Percentiles rank a stretch among this genome's conserved stretches.
Conservation (phyloP, 805 yeast genomes). For the Peterozyma toletana region DNA sequence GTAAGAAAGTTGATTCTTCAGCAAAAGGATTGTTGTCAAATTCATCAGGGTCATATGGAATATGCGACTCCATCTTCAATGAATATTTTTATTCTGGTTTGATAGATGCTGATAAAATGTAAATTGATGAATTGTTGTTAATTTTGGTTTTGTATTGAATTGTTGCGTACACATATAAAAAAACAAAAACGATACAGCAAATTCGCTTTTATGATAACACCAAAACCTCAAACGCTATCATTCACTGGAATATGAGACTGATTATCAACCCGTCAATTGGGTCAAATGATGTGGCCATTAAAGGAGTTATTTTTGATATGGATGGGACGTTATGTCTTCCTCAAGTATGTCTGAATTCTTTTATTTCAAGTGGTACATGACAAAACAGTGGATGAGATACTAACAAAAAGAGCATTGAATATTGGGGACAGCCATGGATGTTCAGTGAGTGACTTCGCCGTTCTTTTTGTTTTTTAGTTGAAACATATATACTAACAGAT, state of each 20-base stretch:
- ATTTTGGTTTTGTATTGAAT: neutral
- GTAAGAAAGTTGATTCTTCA: constrained; percentile 21
- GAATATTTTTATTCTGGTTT: too few species aligned
- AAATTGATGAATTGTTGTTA: neutral
- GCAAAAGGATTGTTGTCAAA: constrained; percentile 59
- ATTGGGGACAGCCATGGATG: constrained; percentile 20
- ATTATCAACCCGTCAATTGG: constrained; percentile 13
- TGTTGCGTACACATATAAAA: too few species aligned
- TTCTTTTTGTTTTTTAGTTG: neutral
- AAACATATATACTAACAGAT: neutral
- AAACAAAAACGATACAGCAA: too few species aligned
- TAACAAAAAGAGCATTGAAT: neutral
- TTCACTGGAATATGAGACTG: constrained; percentile 9
- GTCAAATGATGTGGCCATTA: constrained; percentile 23
- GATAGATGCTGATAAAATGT: neutral
- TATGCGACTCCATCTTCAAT: constrained; percentile 25
- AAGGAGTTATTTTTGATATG: constrained; percentile 68
- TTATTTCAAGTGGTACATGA: too few species aligned
- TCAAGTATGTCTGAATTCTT: constrained; percentile 25
- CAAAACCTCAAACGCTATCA: too few species aligned
- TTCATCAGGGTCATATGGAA: constrained; percentile 39
- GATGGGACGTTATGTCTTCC: constrained; percentile 72
- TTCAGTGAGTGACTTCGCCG: constrained; percentile 13
- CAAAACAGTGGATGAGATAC: neutral
- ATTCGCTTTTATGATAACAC: too few species aligned